These are phyloP conservation scores for Aplosporella prunicola DNA, from an alignment of 2,329 filamentous ascomycete species.

Conservation along the genomic window DNA sequence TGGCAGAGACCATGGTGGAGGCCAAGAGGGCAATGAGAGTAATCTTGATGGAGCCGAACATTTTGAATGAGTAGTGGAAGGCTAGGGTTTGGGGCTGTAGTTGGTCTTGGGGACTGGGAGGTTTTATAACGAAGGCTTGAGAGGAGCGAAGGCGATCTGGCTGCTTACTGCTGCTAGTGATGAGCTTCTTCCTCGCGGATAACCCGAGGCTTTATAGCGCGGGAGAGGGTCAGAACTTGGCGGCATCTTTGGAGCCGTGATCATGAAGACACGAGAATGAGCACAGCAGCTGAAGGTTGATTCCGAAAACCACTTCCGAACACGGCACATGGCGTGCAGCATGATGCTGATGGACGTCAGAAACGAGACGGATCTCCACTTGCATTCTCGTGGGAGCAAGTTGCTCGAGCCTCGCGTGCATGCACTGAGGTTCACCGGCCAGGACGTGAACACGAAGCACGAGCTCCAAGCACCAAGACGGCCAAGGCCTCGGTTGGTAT, in stretches of 20 bases:
- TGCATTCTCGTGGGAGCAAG: conserved; percentile 10
- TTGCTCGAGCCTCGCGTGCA: no score
- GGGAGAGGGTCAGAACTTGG: no score
- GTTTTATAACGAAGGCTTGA: conserved; percentile 11
- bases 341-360: conserved; percentile 6
- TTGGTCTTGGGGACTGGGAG: conserved; percentile 15
- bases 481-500: no score
- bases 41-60: conserved; percentile 9
- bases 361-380: conserved; percentile 9
- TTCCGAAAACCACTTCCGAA: background rate
- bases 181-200: conserved; percentile 12
- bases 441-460: no score
- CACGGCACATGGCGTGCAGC: conserved; percentile 5
- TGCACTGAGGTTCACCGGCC: no score
- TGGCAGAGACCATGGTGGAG: conserved; percentile 6
- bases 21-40: conserved; percentile 8
- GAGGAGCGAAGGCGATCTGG: conserved; percentile 10
- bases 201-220: conserved; percentile 10
- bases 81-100: conserved; percentile 15
- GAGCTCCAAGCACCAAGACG: no score
- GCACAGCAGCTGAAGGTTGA: conserved; percentile 1
- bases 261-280: no score
- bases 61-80: conserved; percentile 1
- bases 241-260: no score
- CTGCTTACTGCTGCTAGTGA: conserved; percentile 6